Evolutionary conservation across 139 green algal genomes (phyloP), one percentile per base, ranked within the genome.

Genomic region (Pleodorina starrii): DNA sequence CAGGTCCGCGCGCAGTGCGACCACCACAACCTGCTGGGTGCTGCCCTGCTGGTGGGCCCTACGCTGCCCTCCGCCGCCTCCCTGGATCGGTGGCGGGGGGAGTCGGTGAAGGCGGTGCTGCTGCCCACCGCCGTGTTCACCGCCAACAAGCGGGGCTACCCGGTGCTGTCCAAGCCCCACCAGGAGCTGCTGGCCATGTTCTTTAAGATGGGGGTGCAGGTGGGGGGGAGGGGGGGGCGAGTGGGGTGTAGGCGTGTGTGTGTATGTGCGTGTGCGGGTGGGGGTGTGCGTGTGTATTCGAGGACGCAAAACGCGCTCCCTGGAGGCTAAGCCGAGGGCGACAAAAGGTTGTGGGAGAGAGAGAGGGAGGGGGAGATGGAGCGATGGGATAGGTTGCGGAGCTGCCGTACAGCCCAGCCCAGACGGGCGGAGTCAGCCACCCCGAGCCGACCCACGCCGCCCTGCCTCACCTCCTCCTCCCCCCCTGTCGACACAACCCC

Each of bases 81-180:
- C 6, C 81, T 87, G 63, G 44, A 4, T 1, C 94, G 96, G 17
- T 99, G 96, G 97, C 63, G 95, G 21, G 98, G 95, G 3, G 98
- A 99, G 94, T 96, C 96, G 1, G 93, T 99, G 17, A 97, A 95
- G 77, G 97, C 96, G 0, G 80, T 98, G 40, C 80, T 98, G 51
- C 78, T 99, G 75, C 94, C 94, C 43, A 97, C 94, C 40, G 72
- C 54, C 44, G 88, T 92, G 16, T 99, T 99, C 85, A 89, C 92
- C 46, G 93, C 93, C 81, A 99, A 99, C 95, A 96, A 96, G 81
- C 90, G 93, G 5, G 96, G 97, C 38, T 99, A 95, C 90, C 97
- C 97, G 14, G 94, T 96, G 11, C 94, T 99, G 40, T 89, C 95
- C 57, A 96, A 95, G 83, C 51, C 88, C 0, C 97, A 98, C 88